phyloP scores from a whole-genome alignment of 768 basidiomycete genomes.

The Rhodotorula graminis region DNA sequence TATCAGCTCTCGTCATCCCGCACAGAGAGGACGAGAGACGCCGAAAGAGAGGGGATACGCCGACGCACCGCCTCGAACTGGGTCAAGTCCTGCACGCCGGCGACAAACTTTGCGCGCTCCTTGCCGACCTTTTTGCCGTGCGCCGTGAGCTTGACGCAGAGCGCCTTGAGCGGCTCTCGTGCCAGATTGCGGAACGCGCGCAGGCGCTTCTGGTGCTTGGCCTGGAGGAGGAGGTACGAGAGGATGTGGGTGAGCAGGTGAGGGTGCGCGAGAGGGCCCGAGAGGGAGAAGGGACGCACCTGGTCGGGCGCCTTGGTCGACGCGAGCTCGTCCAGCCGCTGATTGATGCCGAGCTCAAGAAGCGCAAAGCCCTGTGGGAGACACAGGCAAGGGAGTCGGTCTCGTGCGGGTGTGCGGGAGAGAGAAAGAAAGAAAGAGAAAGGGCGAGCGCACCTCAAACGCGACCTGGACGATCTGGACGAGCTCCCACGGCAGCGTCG shows the following conservation, averaged over 20 bases:
- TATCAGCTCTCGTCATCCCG: not conserved
- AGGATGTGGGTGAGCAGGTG: not conserved
- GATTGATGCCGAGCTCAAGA: slow-evolving; percentile 52
- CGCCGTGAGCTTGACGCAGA: slow-evolving; percentile 24
- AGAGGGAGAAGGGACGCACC: not conserved
- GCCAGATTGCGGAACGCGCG: slow-evolving; percentile 26
- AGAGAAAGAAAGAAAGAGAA: not conserved
- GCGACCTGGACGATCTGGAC: slow-evolving; percentile 68
- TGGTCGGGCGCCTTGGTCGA: slow-evolving; percentile 19
- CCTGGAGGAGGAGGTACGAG: not conserved
- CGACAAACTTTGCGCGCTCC: slow-evolving; percentile 26
- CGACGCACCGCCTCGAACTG: slow-evolving; percentile 14
- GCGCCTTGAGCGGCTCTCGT: slow-evolving; percentile 17
- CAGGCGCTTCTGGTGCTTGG: slow-evolving; percentile 31
- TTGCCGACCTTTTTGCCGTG: slow-evolving; percentile 36
- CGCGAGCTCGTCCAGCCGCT: slow-evolving; percentile 14
- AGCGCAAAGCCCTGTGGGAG: slow-evolving; percentile 63
- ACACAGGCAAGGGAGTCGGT: too few relatives aligned
- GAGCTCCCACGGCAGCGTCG: slow-evolving; percentile 54
- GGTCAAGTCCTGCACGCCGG: not conserved
- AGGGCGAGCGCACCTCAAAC: slow-evolving; percentile 58
- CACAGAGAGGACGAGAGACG: not conserved
- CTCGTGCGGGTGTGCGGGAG: not conserved
- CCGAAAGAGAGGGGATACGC: too few relatives aligned
- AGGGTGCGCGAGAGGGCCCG: not conserved